phyloP scores from a whole-genome alignment of 768 basidiomycete genomes.

The Porpolomopsis calyptriformis region DNA sequence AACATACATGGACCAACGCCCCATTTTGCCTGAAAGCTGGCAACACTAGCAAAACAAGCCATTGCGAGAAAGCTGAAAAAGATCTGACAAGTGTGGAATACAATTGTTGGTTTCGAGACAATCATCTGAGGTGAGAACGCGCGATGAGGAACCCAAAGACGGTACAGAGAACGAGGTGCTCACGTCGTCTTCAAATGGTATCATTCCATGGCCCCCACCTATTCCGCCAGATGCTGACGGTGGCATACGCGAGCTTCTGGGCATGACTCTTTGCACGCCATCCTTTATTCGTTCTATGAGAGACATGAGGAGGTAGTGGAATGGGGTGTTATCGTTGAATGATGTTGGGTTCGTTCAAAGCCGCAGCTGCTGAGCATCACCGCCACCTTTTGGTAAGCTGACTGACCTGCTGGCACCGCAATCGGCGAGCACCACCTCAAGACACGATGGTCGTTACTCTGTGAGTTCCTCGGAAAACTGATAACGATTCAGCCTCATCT shows the following conservation, averaged over 20 bases:
- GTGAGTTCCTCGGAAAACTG: too few relatives aligned
- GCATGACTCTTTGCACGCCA: constrained; percentile 35
- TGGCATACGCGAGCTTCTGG: constrained; percentile 32
- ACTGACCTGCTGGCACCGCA: too few relatives aligned
- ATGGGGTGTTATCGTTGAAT: not conserved
- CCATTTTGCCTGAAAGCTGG: constrained; percentile 81
- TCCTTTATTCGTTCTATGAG: constrained; percentile 49
- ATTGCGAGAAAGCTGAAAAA: constrained; percentile 93
- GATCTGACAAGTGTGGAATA: constrained; percentile 65
- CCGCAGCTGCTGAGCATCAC: too few relatives aligned
- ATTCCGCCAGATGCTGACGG: constrained; percentile 42
- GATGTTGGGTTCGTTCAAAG: too few relatives aligned
- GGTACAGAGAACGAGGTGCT: constrained; percentile 22
- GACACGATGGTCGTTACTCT: too few relatives aligned
- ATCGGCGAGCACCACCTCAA: too few relatives aligned
- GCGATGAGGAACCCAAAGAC: constrained; percentile 7
- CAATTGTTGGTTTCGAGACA: constrained; percentile 71
- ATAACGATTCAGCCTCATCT: too few relatives aligned
- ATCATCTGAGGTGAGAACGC: constrained; percentile 52
- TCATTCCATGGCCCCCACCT: constrained; percentile 48
- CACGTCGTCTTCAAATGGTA: constrained; percentile 63
- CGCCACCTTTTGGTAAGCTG: too few relatives aligned
- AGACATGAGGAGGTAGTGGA: constrained; percentile 18
- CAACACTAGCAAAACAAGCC: constrained; percentile 85
- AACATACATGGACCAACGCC: constrained; percentile 75